A percentile compares a stretch with the other conserved stretches of the same genome.
Conservation (phyloP, 169 alveolate genomes). For the Eimeria maxima region DNA sequence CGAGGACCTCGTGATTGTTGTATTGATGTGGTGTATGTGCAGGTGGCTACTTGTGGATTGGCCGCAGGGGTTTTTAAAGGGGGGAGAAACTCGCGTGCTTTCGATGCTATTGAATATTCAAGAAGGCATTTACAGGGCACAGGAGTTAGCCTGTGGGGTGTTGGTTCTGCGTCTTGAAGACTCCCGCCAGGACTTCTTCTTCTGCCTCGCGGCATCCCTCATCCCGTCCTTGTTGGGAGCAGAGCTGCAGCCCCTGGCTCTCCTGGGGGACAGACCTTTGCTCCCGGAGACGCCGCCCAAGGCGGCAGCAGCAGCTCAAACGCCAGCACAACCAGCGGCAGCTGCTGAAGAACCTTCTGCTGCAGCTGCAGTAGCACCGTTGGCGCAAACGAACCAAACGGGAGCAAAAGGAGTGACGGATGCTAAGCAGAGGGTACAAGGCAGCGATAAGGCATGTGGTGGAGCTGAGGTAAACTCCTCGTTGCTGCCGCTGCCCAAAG, state of each 20-base stretch:
- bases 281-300: background rate
- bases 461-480: background rate
- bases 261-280: constrained; percentile 3
- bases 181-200: constrained; percentile 76
- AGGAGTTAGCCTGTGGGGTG: constrained; percentile 62
- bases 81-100: constrained; percentile 65
- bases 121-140: constrained; percentile 54
- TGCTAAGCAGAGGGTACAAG: background rate
- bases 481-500: constrained; percentile 73
- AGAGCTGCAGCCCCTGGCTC: constrained; percentile 71
- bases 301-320: background rate
- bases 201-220: constrained; percentile 71
- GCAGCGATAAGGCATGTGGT: background rate
- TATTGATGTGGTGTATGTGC: background rate
- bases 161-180: constrained; percentile 75
- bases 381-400: background rate
- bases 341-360: background rate
- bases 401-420: background rate
- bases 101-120: constrained; percentile 71
- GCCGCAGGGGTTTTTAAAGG: constrained; percentile 62
- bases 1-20: background rate
- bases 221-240: constrained; percentile 79
- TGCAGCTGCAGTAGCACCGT: background rate
- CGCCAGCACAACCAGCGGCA: background rate
- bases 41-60: constrained; percentile 74